phyloP scores from a whole-genome alignment of 306 rosid species.

The Vigna reflexopilosa region DNA sequence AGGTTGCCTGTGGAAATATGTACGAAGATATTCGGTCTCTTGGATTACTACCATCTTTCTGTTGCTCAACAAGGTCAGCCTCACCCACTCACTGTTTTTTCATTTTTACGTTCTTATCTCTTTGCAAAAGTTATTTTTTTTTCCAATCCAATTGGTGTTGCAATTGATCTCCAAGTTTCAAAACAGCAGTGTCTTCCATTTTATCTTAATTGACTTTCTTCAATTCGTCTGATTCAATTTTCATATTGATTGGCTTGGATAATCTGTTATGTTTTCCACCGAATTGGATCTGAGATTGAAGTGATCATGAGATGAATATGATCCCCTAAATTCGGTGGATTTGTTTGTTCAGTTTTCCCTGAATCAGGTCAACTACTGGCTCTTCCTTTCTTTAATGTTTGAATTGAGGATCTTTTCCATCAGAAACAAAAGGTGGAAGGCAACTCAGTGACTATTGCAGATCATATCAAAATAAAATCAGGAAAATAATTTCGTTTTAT shows the following conservation, averaged over 20 bases:
- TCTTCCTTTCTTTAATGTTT: constrained; percentile 1
- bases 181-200: not conserved
- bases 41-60: constrained; percentile 66
- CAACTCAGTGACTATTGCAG: not conserved
- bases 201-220: constrained; percentile 40
- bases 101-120: not conserved
- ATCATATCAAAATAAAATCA: not conserved
- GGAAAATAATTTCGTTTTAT: constrained; percentile 18
- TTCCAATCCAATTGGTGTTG: not conserved
- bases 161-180: constrained; percentile 1
- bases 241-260: not conserved
- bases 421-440: constrained; percentile 29
- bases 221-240: constrained; percentile 21
- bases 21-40: constrained; percentile 61
- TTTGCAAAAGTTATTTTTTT: not conserved
- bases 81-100: not conserved
- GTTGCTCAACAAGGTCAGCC: constrained; percentile 67
- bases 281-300: constrained; percentile 34
- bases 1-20: constrained; percentile 64
- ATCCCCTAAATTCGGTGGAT: constrained; percentile 1
- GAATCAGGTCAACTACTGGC: not conserved
- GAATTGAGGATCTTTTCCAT: constrained; percentile 12
- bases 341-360: constrained; percentile 7
- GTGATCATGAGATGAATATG: constrained; percentile 11
- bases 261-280: not conserved